Evolutionary conservation across 495 filamentous ascomycete species (phyloP), one percentile per base, ranked within the genome.

Genomic region (Podospora comata): DNA sequence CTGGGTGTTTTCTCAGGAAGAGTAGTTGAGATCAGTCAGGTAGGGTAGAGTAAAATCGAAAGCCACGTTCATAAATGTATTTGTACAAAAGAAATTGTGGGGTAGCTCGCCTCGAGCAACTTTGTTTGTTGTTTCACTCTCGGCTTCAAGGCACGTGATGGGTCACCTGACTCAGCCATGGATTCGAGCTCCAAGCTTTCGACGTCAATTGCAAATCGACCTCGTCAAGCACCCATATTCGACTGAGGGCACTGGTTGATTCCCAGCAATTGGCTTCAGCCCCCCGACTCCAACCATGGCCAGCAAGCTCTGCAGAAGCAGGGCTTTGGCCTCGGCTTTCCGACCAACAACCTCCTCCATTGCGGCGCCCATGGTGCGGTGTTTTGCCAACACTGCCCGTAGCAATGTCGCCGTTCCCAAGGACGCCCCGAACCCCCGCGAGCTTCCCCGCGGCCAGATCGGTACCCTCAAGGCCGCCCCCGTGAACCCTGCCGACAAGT

Each of bases 401-500:
- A 66, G 67, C 66, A 76, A 73, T 70, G 80, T 86, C 70, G 86
- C 72, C 61, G 56, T 87, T 64, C 84, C 87, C 70, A 85, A 85
- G 78, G 82, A 85, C 48, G 79, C 85, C 55, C 85, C 88, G 28
- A 94, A 94, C 79, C 85, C 91, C 82, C 86, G 90, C 84, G 62
- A 81, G 80, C 81, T 87, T 80, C 79, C 88, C 83, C 80, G 82
- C 66, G 79, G 81, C 16, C 76, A 76, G 60, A 69, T 78, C 69
- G 79, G 77, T 66, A 83, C 87, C 74, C 87, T 94, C 69, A 85
- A 90, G 65, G 91, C 85, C 27, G 91, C 94, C 62, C 80, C 95
- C 68, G 86, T 97, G 72, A 98, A 98, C 82, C 94, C 94, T 20
- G 85, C 90, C 77, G 94, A 97, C 85, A 97, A 95, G 79, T 95